phyloP scores from a whole-genome alignment of 148 eudicot species.

The Dysphania ambrosioides region DNA sequence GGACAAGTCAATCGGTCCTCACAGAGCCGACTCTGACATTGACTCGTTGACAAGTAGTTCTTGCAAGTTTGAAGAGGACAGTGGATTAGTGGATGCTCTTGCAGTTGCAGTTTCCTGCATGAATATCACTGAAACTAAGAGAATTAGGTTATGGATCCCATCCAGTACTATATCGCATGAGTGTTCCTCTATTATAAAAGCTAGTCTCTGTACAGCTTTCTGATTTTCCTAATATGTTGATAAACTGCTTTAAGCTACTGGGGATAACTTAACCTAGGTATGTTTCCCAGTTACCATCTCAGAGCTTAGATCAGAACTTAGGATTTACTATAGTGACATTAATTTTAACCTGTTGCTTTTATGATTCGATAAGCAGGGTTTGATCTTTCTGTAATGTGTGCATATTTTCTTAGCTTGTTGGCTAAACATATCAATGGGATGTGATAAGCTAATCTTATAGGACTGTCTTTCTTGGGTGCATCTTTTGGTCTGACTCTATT shows the following conservation, averaged over 20 bases:
- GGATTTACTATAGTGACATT: neutral
- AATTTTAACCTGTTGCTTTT: neutral
- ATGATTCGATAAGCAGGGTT: neutral
- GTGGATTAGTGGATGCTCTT: slow-evolving; percentile 57
- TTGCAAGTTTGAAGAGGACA: slow-evolving; percentile 35
- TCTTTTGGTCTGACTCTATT: neutral
- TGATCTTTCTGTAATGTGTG: slow-evolving; percentile 3
- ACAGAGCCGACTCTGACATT: slow-evolving; percentile 29
- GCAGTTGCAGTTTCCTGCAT: slow-evolving; percentile 60
- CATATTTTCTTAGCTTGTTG: slow-evolving; percentile 4
- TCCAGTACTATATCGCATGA: slow-evolving; percentile 43
- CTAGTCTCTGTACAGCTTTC: slow-evolving; percentile 73
- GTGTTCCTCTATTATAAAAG: slow-evolving; percentile 55
- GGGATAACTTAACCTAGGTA: slow-evolving; percentile 12
- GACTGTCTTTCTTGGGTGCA: neutral
- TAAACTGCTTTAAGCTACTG: slow-evolving; percentile 13
- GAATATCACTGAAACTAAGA: slow-evolving; percentile 64
- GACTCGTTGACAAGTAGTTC: slow-evolving; percentile 25
- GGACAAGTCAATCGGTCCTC: slow-evolving; percentile 6
- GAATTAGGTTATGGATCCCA: slow-evolving; percentile 56
- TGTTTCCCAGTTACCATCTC: neutral
- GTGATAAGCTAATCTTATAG: neutral
- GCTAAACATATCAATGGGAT: neutral
- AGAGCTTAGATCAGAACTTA: slow-evolving; percentile 14
- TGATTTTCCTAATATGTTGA: slow-evolving; percentile 26